Percentiles rank a stretch among this genome's conserved stretches.
Evolutionary conservation across 2,329 filamentous ascomycete species (phyloP).

Genomic region (Teratosphaeria pseudoeucalypti): DNA sequence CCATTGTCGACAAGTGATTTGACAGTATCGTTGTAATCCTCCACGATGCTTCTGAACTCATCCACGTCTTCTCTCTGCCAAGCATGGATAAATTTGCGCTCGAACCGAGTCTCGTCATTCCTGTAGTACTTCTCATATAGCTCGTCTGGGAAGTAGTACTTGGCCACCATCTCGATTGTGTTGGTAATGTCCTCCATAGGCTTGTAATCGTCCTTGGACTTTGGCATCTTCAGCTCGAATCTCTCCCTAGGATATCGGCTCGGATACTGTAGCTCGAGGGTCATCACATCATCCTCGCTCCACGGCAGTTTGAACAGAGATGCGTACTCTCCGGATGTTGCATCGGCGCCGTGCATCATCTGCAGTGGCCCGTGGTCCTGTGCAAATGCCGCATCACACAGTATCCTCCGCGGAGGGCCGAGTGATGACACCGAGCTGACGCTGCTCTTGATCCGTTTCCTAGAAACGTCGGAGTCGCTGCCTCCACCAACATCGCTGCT

Average conservation of each 20-base stretch:
- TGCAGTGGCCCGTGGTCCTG: conserved; percentile 18
- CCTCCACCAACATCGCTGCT: conserved; percentile 21
- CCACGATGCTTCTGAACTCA: conserved; percentile 63
- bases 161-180: conserved; percentile 49
- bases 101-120: conserved; percentile 62
- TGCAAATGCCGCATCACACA: conserved; percentile 13
- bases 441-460: conserved; percentile 27
- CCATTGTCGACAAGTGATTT: conserved; percentile 56
- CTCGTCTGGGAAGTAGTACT: conserved; percentile 66
- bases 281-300: conserved; percentile 28
- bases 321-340: conserved; percentile 29
- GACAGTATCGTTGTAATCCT: conserved; percentile 67
- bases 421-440: conserved; percentile 16
- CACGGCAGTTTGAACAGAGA: conserved; percentile 41
- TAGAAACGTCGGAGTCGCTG: conserved; percentile 25
- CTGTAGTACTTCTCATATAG: conserved; percentile 55
- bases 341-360: conserved; percentile 32
- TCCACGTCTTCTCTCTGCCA: conserved; percentile 52
- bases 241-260: conserved; percentile 42
- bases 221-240: conserved; percentile 67
- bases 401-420: conserved; percentile 14
- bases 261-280: conserved; percentile 67
- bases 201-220: conserved; percentile 55
- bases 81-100: conserved; percentile 66
- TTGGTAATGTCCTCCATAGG: conserved; percentile 52